Evolutionary conservation across 139 green algal species (phyloP).

Genomic region (Mesotaenium endlicherianum): DNA sequence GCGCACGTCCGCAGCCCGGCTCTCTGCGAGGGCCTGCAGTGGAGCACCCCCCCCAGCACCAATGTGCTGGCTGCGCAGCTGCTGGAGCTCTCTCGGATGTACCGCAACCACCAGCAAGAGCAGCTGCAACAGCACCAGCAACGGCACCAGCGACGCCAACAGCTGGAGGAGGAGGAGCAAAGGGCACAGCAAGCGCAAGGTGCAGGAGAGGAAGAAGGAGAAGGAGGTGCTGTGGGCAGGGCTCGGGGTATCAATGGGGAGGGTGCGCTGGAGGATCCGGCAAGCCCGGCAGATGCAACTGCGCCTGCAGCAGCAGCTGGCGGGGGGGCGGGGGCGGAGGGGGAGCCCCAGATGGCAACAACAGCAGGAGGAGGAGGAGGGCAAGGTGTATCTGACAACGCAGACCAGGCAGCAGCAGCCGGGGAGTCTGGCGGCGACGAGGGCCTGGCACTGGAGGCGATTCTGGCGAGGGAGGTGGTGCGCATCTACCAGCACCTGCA

Average conservation of each 20-base stretch:
- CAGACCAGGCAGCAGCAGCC: no score
- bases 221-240: no score
- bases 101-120: not conserved
- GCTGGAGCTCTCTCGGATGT: slow-evolving; percentile 55
- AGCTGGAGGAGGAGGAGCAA: not conserved
- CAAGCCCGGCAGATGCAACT: no score
- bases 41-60: slow-evolving; percentile 49
- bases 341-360: no score
- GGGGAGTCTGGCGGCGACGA: no score
- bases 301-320: no score
- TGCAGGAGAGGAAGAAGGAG: not conserved
- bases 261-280: no score
- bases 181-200: not conserved
- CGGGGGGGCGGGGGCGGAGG: no score
- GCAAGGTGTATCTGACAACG: no score
- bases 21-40: slow-evolving; percentile 56
- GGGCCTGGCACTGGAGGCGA: no score
- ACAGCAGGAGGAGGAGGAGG: not conserved
- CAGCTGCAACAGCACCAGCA: not conserved
- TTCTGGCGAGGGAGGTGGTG: slow-evolving; percentile 5
- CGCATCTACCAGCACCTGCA: slow-evolving; percentile 28
- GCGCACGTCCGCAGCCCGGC: not conserved
- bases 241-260: no score
- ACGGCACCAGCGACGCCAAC: no score
- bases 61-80: slow-evolving; percentile 65